Percentiles rank a stretch among this genome's conserved stretches.
phyloP scores from a whole-genome alignment of 1,139 yeast species.

The Trichomonascaceae sp. region DNA sequence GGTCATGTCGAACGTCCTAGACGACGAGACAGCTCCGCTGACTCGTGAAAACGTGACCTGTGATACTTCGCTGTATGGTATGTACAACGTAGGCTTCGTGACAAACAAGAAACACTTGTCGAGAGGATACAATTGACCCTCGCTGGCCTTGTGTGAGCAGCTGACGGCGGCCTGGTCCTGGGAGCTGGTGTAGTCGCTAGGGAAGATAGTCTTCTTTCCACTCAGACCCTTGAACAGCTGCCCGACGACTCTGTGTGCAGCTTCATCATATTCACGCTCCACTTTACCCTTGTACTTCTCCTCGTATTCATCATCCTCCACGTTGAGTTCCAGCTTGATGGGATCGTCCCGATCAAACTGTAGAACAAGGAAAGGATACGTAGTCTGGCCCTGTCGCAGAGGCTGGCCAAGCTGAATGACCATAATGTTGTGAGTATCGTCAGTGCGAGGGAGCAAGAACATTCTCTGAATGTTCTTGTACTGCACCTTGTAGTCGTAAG shows the following conservation, averaged over 20 bases:
- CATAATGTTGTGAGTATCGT: slow-evolving; percentile 78
- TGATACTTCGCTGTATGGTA: slow-evolving; percentile 73
- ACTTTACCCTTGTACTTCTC: slow-evolving; percentile 65
- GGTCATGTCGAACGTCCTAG: slow-evolving; percentile 88
- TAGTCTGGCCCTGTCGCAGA: slow-evolving; percentile 84
- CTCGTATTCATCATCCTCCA: slow-evolving; percentile 72
- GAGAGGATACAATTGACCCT: slow-evolving; percentile 81
- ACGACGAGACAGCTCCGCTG: slow-evolving; percentile 64
- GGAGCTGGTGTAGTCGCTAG: slow-evolving; percentile 68
- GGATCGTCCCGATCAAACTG: slow-evolving; percentile 88
- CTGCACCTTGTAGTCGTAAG: slow-evolving; percentile 92
- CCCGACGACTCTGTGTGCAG: slow-evolving; percentile 75
- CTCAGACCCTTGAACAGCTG: slow-evolving; percentile 86
- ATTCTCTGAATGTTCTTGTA: slow-evolving; percentile 83
- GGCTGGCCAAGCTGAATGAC: slow-evolving; percentile 94
- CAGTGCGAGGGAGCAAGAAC: slow-evolving; percentile 87
- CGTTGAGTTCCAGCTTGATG: slow-evolving; percentile 76
- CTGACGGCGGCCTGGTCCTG: slow-evolving; percentile 66
- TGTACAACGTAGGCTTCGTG: slow-evolving; percentile 87
- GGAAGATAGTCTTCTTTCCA: slow-evolving; percentile 71
- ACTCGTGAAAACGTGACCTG: slow-evolving; percentile 78
- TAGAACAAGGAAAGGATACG: slow-evolving; percentile 82
- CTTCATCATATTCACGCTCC: slow-evolving; percentile 63
- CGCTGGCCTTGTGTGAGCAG: slow-evolving; percentile 90
- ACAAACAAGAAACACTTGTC: slow-evolving; percentile 85